Evolutionary conservation across 768 basidiomycete genomes (phyloP).

Genomic region (Gautieria morchelliformis): DNA sequence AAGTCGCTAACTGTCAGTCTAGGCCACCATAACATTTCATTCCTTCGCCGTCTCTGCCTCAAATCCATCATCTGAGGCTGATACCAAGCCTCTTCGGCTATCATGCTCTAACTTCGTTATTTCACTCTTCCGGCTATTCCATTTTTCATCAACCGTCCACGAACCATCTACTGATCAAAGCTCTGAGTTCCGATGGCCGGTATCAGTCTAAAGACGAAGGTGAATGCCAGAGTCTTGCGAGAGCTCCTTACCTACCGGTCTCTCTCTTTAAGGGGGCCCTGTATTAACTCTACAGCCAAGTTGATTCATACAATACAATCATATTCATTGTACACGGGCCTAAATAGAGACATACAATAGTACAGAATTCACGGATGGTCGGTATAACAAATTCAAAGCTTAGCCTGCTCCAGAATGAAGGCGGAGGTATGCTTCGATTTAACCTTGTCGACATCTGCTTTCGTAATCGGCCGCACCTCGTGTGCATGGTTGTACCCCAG

Average conservation of each 20-base stretch:
- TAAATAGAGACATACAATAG: background rate
- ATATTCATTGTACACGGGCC: background rate
- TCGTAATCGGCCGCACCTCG: conserved; percentile 52
- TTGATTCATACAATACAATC: background rate
- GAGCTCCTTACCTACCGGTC: conserved; percentile 51
- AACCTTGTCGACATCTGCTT: conserved; percentile 62
- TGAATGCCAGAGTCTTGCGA: conserved; percentile 67
- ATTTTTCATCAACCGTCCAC: conserved; percentile 32
- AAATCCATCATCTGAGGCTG: conserved; percentile 18
- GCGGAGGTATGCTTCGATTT: conserved; percentile 55
- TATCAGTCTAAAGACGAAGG: conserved; percentile 57
- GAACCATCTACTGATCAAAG: background rate
- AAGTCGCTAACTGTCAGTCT: background rate
- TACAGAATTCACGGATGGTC: background rate
- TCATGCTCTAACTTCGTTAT: conserved; percentile 60
- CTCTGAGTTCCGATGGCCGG: conserved; percentile 51
- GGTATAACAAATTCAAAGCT: conserved; percentile 21
- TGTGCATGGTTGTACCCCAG: conserved; percentile 76
- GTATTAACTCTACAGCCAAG: background rate
- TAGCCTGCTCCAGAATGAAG: conserved; percentile 31
- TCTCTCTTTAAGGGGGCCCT: conserved; percentile 31
- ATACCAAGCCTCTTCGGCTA: conserved; percentile 39
- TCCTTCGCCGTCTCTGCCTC: background rate
- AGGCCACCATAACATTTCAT: conserved; percentile 58
- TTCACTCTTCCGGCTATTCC: conserved; percentile 66